Evolutionary conservation across 441 rosid species (phyloP), one percentile per base, ranked within the genome.

Genomic region (Theobroma grandiflorum): DNA sequence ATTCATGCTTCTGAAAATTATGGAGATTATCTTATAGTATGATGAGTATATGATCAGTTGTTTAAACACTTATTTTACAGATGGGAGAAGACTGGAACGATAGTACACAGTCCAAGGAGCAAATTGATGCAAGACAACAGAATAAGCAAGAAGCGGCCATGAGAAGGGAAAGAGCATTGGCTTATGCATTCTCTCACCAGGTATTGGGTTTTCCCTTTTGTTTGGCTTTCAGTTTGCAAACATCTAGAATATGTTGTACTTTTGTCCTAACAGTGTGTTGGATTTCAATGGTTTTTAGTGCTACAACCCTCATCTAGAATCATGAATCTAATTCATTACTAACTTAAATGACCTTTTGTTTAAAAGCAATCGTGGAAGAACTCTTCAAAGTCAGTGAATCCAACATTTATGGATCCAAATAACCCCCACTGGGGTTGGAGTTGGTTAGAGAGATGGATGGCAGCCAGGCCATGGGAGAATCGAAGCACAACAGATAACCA

Each of bases 351-450:
- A 52, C 73, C 49, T 50, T 65, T 70, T 81, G n/a, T 74, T 61
- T 42, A 75, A 80, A 91, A 96, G 98, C 88, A 92, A 86, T 72
- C 83, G 6, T 86, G 87, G 93, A 91, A 88, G 90, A 88, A 85
- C 78, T 72, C 86, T 20, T 82, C 89, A 63, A 90, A 83, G 83
- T 85, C 91, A 6, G 70, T 78, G 72, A 89, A 85, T 37, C 87
- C 82, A 6, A 93, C 97, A 68, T 92, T 91, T 70, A 81, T 93
- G 93, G 99, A 96, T 84, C 94, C 98, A 3, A 91, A 84, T 81
- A 95, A 89, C 80, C 98, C 98, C 2, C 92, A 88, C 37, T 96
- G 99, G 98, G 99, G 98, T 38, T 96, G 99, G 99, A 96, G 97
- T 79, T 95, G 98, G 99, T 83, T 95, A 82, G 99, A 95, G 86